Conservation (phyloP, 2,329 filamentous ascomycete species). For the Taxawa tesnikishii region DNA sequence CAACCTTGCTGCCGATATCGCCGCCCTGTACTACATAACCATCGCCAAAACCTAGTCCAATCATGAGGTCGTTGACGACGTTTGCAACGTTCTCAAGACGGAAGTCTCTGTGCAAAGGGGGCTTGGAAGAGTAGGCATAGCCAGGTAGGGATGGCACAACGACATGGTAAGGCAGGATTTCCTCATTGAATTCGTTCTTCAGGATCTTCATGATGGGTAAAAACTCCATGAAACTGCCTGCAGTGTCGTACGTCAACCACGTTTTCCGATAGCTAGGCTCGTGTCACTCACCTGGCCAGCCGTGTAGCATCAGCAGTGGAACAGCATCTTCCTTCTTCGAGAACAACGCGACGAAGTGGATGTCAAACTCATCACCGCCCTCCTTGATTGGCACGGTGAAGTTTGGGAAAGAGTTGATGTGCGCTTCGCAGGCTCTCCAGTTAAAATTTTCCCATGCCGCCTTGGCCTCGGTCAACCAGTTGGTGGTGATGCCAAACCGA, state of each 20-base stretch:
- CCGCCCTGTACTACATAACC: constrained; percentile 48
- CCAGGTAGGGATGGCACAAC: constrained; percentile 44
- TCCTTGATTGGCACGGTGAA: constrained; percentile 32
- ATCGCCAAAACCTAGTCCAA: constrained; percentile 37
- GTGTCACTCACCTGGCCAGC: constrained; percentile 37
- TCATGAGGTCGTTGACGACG: constrained; percentile 42
- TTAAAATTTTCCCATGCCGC: too few relatives aligned
- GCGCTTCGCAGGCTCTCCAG: too few relatives aligned
- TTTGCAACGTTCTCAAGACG: constrained; percentile 25
- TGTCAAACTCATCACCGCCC: constrained; percentile 22
- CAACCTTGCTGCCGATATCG: constrained; percentile 45
- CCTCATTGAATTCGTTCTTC: constrained; percentile 33
- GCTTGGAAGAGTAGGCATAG: constrained; percentile 38
- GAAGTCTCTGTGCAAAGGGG: constrained; percentile 35
- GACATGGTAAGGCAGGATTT: constrained; percentile 43
- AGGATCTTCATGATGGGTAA: constrained; percentile 37
- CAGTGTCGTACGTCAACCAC: not conserved
- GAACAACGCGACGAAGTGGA: constrained; percentile 46
- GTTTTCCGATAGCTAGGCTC: too few relatives aligned
- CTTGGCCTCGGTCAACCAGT: constrained; percentile 12
- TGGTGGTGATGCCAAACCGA: too few relatives aligned
- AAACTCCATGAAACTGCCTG: constrained; percentile 40
- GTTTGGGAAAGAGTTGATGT: constrained; percentile 39
- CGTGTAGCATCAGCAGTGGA: constrained; percentile 41
- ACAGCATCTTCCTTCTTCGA: constrained; percentile 36